These are phyloP conservation scores for Arxiozyma slooffiae DNA, from an alignment of 1,139 yeast species.

Conservation along the genomic window DNA sequence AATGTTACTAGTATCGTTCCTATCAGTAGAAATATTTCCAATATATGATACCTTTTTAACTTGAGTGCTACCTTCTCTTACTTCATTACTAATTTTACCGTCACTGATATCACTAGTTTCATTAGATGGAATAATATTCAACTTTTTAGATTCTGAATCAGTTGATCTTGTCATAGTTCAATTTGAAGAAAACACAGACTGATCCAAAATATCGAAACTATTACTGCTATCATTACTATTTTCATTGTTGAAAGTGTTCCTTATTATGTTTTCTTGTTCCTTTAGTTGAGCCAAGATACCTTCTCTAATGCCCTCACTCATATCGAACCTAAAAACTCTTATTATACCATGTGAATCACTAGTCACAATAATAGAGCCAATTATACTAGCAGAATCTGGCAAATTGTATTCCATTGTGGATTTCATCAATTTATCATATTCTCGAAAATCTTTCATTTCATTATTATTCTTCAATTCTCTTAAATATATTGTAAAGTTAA, in stretches of 20 bases:
- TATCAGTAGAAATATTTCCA: not conserved
- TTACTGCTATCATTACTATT: not conserved
- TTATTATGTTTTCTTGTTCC: not conserved
- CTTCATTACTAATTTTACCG: not conserved
- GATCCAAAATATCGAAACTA: not conserved
- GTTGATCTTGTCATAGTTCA: not conserved
- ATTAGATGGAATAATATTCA: not conserved
- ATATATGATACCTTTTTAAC: too few species aligned
- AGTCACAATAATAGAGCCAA: slow-evolving; percentile 48
- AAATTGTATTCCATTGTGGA: not conserved
- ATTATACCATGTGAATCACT: slow-evolving; percentile 69
- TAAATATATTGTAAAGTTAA: slow-evolving; percentile 36
- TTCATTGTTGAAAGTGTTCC: not conserved
- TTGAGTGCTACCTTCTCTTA: not conserved
- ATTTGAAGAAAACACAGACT: not conserved
- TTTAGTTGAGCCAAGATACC: slow-evolving; percentile 19
- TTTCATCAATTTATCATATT: not conserved
- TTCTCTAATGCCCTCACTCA: slow-evolving; percentile 40
- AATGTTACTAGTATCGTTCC: not conserved
- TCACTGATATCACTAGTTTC: not conserved
- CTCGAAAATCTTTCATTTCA: not conserved
- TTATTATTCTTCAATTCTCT: slow-evolving; percentile 24
- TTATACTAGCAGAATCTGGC: slow-evolving; percentile 18
- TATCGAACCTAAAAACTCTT: slow-evolving; percentile 71
- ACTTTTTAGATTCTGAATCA: not conserved